Evolutionary conservation across 2,329 filamentous ascomycete species (phyloP).

Genomic region (Chaetothyriales sp.): DNA sequence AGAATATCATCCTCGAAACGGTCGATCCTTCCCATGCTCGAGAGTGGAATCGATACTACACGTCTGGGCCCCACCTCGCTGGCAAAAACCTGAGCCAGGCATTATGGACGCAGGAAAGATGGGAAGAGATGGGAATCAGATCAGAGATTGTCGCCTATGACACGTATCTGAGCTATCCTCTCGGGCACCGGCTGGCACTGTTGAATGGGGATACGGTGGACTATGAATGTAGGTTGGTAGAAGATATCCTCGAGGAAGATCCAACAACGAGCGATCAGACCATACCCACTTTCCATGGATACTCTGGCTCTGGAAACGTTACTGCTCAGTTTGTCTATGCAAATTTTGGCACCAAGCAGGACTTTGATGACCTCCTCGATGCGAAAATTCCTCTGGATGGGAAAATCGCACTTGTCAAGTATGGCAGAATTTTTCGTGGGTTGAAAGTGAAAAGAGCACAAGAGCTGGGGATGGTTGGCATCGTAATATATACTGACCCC

Average conservation of each 20-base stretch:
- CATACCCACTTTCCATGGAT: slow-evolving; percentile 86
- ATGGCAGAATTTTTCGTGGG: slow-evolving; percentile 74
- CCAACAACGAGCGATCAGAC: slow-evolving; percentile 57
- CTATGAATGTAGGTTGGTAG: slow-evolving; percentile 68
- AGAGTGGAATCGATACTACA: slow-evolving; percentile 68
- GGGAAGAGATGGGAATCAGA: slow-evolving; percentile 54
- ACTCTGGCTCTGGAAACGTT: slow-evolving; percentile 82
- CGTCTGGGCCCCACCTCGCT: slow-evolving; percentile 57
- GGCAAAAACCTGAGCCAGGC: slow-evolving; percentile 66
- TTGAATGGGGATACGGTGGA: slow-evolving; percentile 44
- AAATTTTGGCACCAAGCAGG: slow-evolving; percentile 76
- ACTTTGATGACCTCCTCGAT: slow-evolving; percentile 66
- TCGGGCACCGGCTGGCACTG: slow-evolving; percentile 53
- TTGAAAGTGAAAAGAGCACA: slow-evolving; percentile 87
- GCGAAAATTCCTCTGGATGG: slow-evolving; percentile 63
- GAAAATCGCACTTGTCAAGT: slow-evolving; percentile 76
- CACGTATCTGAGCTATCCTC: slow-evolving; percentile 62
- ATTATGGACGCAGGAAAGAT: slow-evolving; percentile 58
- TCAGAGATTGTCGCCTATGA: slow-evolving; percentile 53
- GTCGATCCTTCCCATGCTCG: slow-evolving; percentile 41
- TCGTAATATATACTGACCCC: slow-evolving; percentile 72
- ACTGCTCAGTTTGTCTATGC: slow-evolving; percentile 76
- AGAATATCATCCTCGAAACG: slow-evolving; percentile 38
- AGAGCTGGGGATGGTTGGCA: slow-evolving; percentile 77
- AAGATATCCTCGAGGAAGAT: slow-evolving; percentile 74